These are phyloP conservation scores for Chrysoporthe puriensis DNA, from an alignment of 2,329 filamentous ascomycete species.

Conservation along the genomic window DNA sequence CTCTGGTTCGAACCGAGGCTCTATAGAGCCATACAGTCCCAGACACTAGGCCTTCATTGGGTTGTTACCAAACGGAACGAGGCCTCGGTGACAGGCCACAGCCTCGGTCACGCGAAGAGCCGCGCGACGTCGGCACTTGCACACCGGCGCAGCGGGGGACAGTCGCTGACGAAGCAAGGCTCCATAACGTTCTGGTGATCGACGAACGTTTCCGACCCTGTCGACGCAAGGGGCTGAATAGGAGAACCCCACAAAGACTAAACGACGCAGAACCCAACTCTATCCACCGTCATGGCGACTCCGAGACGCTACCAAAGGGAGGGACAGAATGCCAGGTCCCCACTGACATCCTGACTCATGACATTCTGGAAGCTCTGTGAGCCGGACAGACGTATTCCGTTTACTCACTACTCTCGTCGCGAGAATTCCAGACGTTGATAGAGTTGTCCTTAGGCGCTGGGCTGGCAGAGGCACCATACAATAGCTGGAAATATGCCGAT, in stretches of 20 bases:
- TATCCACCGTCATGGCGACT: conserved; percentile 19
- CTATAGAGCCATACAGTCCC: neutral
- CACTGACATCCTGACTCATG: conserved; percentile 18
- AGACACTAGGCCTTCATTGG: neutral
- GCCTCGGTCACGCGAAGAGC: neutral
- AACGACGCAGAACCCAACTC: conserved; percentile 4
- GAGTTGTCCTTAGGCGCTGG: neutral
- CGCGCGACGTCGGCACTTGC: neutral
- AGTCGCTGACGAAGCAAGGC: conserved; percentile 3
- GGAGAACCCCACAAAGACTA: conserved; percentile 13
- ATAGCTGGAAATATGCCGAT: neutral
- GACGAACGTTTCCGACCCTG: conserved; percentile 4
- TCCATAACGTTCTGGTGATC: neutral
- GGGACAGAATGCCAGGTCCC: conserved; percentile 15
- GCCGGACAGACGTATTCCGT: conserved; percentile 12
- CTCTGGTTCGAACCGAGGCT: neutral
- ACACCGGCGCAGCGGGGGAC: neutral
- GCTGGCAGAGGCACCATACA: neutral
- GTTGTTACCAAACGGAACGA: neutral
- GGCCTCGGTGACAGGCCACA: conserved; percentile 6
- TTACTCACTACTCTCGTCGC: neutral
- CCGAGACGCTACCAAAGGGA: conserved; percentile 16
- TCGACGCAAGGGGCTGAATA: conserved; percentile 21
- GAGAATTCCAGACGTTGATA: neutral
- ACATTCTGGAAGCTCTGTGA: conserved; percentile 16